Evolutionary conservation across 345 rosid genomes (phyloP), one percentile per base, ranked within the genome.

Genomic region (Corchorus capsularis): DNA sequence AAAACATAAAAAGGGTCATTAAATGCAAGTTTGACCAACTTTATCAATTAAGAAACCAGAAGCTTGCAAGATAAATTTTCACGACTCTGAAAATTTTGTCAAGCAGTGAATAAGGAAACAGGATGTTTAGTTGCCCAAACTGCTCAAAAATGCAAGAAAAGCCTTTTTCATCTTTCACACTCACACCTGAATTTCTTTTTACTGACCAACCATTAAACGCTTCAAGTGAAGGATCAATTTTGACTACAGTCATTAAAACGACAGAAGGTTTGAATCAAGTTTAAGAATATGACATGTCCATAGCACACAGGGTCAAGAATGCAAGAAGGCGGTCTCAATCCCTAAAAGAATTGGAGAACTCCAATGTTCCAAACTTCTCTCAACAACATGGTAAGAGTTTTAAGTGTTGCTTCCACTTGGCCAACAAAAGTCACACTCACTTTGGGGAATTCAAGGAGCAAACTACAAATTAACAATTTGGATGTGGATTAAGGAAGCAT

Each of bases 41-140:
- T 68, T 47, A 67, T 67, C 37, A 46, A 65, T 20, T 3, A 63
- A 67, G 32, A 50, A 69, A 69, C 16, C 47, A 52, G 9, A 34
- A 50, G 46, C 52, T 34, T 69, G 73, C 46, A 32, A 1, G 14
- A 49, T 68, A 45, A 45, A 45, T 5, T 45, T 45, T 45, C 47
- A 45, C 47, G 0, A 7, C 47, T 62, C 46, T 3, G 11, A 49
- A 69, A 60, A 52, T 50, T 32, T 69, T 50, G 4, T 15, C 2
- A n/a, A 34, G 32, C 46, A 53, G 61, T 34, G 41, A 34, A 62
- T 13, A 5, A 7, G 12, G 32, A 32, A 53, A 5, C 57, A 53
- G 59, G 60, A n/a, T 5, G n/a, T 0, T 17, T 7, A 14, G 6
- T 43, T 13, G 45, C 35, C 14, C n/a, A 32, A 60, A 61, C 34